phyloP scores from a whole-genome alignment of 2,329 filamentous ascomycete species.

The Fusarium denticulatum region DNA sequence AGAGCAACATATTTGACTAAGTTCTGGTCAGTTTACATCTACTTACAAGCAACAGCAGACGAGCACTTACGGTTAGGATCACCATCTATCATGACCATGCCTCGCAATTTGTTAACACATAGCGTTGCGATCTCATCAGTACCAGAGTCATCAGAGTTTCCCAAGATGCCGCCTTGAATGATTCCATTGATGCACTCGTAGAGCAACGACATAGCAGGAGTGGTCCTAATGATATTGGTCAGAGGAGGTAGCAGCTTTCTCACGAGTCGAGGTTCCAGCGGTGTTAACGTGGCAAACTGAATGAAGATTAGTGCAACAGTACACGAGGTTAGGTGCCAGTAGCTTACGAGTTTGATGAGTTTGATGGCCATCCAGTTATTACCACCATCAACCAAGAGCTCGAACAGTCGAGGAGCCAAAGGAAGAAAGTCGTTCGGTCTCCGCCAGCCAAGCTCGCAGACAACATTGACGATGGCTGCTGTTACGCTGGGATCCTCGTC shows the following conservation, averaged over 20 bases:
- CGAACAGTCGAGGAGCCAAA: constrained; percentile 89
- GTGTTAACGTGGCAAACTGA: constrained; percentile 93
- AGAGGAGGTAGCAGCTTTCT: constrained; percentile 91
- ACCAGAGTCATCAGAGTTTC: constrained; percentile 81
- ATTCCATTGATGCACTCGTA: constrained; percentile 99
- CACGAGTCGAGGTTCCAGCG: constrained; percentile 88
- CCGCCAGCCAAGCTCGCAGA: constrained; percentile 95
- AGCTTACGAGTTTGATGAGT: constrained; percentile 89
- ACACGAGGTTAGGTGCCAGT: too few relatives aligned
- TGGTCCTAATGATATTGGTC: constrained; percentile 92
- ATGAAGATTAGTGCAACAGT: neutral
- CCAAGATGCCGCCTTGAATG: constrained; percentile 93
- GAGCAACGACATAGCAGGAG: constrained; percentile 94
- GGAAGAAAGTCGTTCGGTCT: constrained; percentile 93
- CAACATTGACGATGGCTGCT: constrained; percentile 94
- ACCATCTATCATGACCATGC: constrained; percentile 92
- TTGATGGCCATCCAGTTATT: constrained; percentile 99
- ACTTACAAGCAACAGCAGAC: neutral
- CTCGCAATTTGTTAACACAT: constrained; percentile 90
- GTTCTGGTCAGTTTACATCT: constrained; percentile 21
- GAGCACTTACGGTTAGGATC: constrained; percentile 84
- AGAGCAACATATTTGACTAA: constrained; percentile 96
- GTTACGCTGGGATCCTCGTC: constrained; percentile 92
- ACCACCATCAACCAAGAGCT: constrained; percentile 87
- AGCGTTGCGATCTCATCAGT: constrained; percentile 91